phyloP scores from a whole-genome alignment of 805 yeast genomes.

The Schwanniomyces vanrijiae region DNA sequence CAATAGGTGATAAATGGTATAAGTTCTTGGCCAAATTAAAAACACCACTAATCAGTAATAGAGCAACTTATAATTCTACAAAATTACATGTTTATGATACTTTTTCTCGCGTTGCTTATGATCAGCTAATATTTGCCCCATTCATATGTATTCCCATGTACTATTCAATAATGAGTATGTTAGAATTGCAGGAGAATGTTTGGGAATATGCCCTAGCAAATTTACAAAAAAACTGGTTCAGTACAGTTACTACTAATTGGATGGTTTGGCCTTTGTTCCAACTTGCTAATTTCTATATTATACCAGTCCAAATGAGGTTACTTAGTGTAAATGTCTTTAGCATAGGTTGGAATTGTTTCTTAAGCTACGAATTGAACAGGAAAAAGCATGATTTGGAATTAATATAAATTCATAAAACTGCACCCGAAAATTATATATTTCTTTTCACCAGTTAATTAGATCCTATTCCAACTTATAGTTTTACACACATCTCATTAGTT shows the following conservation, averaged over 20 bases:
- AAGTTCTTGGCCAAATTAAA: conserved; percentile 45
- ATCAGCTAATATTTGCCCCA: conserved; percentile 80
- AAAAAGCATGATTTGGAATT: not conserved
- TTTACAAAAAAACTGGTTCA: conserved; percentile 55
- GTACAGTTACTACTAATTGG: conserved; percentile 76
- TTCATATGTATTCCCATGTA: conserved; percentile 68
- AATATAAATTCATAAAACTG: not conserved
- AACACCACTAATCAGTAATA: conserved; percentile 25
- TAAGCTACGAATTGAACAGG: conserved; percentile 49
- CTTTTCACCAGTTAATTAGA: no score
- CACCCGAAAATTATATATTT: no score
- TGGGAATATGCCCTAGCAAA: conserved; percentile 40
- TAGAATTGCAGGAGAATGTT: conserved; percentile 53
- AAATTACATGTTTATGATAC: conserved; percentile 15
- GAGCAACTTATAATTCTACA: not conserved
- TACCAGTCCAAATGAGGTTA: conserved; percentile 72
- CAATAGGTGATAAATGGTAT: conserved; percentile 75
- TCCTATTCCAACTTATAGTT: no score
- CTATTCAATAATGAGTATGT: conserved; percentile 60
- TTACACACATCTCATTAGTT: no score
- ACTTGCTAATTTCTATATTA: conserved; percentile 66
- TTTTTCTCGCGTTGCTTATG: conserved; percentile 55
- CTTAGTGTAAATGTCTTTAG: conserved; percentile 69
- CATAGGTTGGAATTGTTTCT: conserved; percentile 80
- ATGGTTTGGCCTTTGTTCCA: conserved; percentile 90